Base-by-base conservation (phyloP, 2,329 filamentous ascomycete genomes). In the Zalaria sp. region DNA sequence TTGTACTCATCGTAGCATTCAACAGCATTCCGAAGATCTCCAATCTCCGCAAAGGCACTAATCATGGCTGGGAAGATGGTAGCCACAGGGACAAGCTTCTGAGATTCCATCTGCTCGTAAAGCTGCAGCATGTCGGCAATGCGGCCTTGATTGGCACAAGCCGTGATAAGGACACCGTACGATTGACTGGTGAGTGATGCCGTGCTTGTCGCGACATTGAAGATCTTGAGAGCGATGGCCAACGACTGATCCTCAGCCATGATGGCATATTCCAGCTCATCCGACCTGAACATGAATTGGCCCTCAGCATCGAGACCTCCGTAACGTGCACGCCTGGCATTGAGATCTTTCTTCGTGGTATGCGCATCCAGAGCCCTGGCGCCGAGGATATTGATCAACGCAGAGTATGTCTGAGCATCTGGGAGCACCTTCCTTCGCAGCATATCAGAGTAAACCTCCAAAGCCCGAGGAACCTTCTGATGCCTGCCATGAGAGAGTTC, bases 371-470 rank as follows among this genome's bases (percentile, higher is more conserved):
- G 70, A 34, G 86, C 87, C 49, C 87, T 79, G 9, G 78, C 75
- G 11, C 88, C 82, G 40, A 98, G 71, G 34, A 95, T 69, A 44
- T 82, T 78, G 42, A 98, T 83, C 11, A 98, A 69, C 29, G 87
- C 87, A 56, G 86, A 79, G 63, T 93, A 96, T 0, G 89, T 96
- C 43, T 83, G 76, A 41, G 79, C 78, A 58, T 95, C 81, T 5
- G 89, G 88, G 18, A 74, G 66, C 25, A 96, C 80, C 51, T 81
- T 81, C 49, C 88, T 82, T 49, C 81, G 79, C 51, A 94, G 77
- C 91, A 98, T 96, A 58, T 96, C 88, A 10, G 87, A 82, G 61
- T 96, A 98, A 40, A 98, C 83, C 65, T 94, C 88, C 40, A 96
- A 72, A 4, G 86, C 87, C 66, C 93, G 93, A 47, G 86, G 81